Evolutionary conservation across 2,329 filamentous ascomycete genomes (phyloP), one percentile per base, ranked within the genome.

Genomic region (Metarhizium brunneum): DNA sequence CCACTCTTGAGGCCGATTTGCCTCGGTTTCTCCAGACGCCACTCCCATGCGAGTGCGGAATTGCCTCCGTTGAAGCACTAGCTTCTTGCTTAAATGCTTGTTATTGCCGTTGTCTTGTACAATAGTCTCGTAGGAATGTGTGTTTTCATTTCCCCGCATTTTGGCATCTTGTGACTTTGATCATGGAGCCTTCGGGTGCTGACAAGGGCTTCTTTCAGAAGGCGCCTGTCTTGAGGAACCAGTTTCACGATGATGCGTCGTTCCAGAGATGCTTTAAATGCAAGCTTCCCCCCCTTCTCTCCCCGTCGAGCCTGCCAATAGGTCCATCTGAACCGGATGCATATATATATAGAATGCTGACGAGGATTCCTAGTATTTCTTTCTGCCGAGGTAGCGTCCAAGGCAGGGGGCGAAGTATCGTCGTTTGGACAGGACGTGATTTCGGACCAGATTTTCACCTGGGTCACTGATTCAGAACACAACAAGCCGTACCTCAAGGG

Each of bases 401-500:
- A 72, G 38, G 71, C 76, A 40, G 67, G 70, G 51, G 67, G 71
- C 2, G 77, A 80, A 55, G 68, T 82, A 13, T 67, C 71, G 7
- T 63, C 69, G 8, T 73, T 85, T 35, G 81, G 76, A 47, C 67
- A 76, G 18, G 73, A 79, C 32, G 79, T 83, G 10, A 68, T 87
- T 29, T 75, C 77, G 0, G 74, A 77, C 20, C 65, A 75, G 49
- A 70, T 84, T n/a, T 77, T 87, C 48, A 66, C 75, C 59, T 81
- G 76, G 69, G 68, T 86, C 18, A 79, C 80, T 0, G 83, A 89
- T 64, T 81, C 86, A 0, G 86, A 90, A 66, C 76, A 72, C 47
- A 84, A 87, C 59, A 77, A 80, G 48, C 85, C 85, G 0, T 81
- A 82, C 36, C 68, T 88, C 7, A 73, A 71, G 50, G 78, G 78